phyloP scores from a whole-genome alignment of 176 grass and related monocot species.

The Zoysia japonica region DNA sequence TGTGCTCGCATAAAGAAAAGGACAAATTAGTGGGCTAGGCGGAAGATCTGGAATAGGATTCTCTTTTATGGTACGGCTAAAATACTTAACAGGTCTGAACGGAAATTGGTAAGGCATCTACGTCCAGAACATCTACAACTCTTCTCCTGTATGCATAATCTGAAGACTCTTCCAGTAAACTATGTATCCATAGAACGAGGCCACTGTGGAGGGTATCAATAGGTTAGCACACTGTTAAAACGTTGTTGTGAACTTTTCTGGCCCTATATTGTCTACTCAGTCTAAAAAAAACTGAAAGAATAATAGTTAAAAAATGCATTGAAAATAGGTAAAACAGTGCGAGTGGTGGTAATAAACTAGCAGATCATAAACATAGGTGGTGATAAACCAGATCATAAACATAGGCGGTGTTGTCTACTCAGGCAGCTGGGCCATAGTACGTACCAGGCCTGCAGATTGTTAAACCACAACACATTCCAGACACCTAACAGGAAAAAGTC shows the following conservation, averaged over 20 bases:
- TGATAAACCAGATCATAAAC: no score
- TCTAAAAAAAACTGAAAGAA: neutral
- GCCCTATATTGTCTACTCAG: neutral
- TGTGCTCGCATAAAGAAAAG: slow-evolving; percentile 31
- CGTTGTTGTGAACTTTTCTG: neutral
- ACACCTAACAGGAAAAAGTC: no score
- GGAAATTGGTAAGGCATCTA: slow-evolving; percentile 29
- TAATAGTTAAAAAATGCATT: neutral
- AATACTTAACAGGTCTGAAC: neutral
- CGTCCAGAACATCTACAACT: slow-evolving; percentile 19
- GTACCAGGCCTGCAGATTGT: no score
- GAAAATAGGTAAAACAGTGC: neutral
- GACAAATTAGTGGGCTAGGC: slow-evolving; percentile 29
- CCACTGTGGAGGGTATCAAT: neutral
- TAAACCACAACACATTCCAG: neutral
- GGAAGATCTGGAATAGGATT: slow-evolving; percentile 30
- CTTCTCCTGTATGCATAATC: neutral
- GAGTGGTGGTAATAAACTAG: no score
- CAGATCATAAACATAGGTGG: no score
- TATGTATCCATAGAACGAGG: neutral
- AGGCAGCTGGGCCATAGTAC: no score
- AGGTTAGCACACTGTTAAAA: neutral
- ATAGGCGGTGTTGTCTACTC: no score
- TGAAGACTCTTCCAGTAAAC: no score
- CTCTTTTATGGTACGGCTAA: slow-evolving; percentile 8